Conservation (phyloP, 768 basidiomycete genomes). For the Serendipita sp. region DNA sequence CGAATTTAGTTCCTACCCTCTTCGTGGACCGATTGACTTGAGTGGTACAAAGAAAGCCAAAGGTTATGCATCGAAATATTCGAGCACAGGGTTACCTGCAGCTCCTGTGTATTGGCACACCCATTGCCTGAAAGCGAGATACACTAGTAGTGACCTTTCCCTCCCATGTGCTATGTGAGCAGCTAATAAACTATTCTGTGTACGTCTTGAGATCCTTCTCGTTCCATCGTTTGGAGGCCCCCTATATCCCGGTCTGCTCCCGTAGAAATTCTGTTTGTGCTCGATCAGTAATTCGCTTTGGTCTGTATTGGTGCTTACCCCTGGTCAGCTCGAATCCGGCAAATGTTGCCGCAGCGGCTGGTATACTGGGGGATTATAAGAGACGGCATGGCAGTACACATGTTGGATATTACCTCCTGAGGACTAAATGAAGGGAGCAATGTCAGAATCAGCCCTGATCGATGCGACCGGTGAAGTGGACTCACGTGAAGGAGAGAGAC, state of each 20-base stretch:
- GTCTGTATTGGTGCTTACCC: conserved; percentile 11
- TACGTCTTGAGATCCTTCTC: too few relatives aligned
- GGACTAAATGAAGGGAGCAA: conserved; percentile 23
- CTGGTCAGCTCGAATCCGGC: conserved; percentile 74
- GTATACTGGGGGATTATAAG: conserved; percentile 39
- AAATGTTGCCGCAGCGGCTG: conserved; percentile 82
- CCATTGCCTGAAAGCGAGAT: too few relatives aligned
- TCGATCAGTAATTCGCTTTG: conserved; percentile 8
- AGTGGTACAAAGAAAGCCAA: too few relatives aligned
- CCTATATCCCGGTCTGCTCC: neutral
- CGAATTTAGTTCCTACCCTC: too few relatives aligned
- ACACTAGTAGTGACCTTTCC: too few relatives aligned
- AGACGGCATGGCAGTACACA: neutral
- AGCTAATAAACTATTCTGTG: too few relatives aligned
- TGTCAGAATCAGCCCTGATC: neutral
- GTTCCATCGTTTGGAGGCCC: neutral
- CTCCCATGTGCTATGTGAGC: too few relatives aligned
- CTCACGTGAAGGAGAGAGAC: conserved; percentile 61
- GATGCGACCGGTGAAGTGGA: conserved; percentile 10
- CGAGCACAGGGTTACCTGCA: too few relatives aligned
- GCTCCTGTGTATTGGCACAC: too few relatives aligned
- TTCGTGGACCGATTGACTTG: too few relatives aligned
- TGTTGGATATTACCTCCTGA: conserved; percentile 34
- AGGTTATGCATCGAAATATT: too few relatives aligned
- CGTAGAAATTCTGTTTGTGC: neutral